Conservation (phyloP, 768 basidiomycete species). For the Mycena kentingensis region DNA sequence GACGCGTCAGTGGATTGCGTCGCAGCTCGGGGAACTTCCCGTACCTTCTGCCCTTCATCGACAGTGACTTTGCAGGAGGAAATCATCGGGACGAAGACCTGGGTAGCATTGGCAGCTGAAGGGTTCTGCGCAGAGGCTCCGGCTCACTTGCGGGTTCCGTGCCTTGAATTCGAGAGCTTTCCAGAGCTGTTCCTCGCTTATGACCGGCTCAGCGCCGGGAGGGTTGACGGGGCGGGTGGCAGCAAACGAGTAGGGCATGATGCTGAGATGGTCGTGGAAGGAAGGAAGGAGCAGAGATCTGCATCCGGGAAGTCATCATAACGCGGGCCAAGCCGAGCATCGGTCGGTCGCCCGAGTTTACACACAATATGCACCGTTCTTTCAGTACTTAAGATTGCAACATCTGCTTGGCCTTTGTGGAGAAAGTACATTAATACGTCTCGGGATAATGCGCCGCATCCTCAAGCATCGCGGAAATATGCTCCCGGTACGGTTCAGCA, state of each 20-base stretch:
- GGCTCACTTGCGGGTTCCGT: conserved; percentile 9
- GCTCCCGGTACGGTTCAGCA: too few species aligned
- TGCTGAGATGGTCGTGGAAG: too few species aligned
- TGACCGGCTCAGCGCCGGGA: conserved; percentile 11
- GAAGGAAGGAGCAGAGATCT: too few species aligned
- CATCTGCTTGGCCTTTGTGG: too few species aligned
- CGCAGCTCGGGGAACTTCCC: neutral
- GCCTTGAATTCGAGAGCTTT: conserved; percentile 18
- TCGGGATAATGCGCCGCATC: too few species aligned
- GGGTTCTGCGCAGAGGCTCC: neutral
- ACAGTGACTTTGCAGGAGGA: conserved; percentile 6
- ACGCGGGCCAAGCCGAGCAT: too few species aligned
- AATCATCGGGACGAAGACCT: conserved; percentile 14
- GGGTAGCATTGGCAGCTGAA: neutral
- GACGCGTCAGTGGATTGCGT: neutral
- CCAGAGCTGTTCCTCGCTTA: conserved; percentile 21
- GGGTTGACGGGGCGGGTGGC: conserved; percentile 20
- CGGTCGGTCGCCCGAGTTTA: too few species aligned
- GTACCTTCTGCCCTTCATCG: conserved; percentile 18
- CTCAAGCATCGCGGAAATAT: too few species aligned
- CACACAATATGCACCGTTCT: too few species aligned
- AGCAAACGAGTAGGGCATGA: conserved; percentile 16
- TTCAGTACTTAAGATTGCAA: too few species aligned
- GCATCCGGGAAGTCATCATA: too few species aligned
- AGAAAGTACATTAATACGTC: too few species aligned